Evolutionary conservation across 441 rosid species (phyloP).

Genomic region (Eutrema salsugineum): DNA sequence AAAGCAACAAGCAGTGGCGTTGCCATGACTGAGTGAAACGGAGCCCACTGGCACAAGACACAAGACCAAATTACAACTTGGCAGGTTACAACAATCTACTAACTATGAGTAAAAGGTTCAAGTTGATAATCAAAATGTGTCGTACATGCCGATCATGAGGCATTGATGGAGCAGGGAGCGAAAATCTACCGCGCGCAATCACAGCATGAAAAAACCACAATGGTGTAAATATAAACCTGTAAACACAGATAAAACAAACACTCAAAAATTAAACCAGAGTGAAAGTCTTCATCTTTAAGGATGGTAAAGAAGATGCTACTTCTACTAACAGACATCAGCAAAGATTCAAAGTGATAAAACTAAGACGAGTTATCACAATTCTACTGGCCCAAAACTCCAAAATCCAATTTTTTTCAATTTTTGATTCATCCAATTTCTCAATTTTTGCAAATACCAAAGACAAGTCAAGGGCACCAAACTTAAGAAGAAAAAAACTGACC

Average conservation of each 20-base stretch:
- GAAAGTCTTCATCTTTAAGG: neutral
- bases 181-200: conserved; percentile 64
- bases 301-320: neutral
- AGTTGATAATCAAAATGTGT: neutral
- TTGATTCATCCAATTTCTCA: neutral
- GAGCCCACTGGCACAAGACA: conserved; percentile 65
- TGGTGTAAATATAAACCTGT: conserved; percentile 60
- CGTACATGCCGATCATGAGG: conserved; percentile 65
- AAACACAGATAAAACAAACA: conserved; percentile 11
- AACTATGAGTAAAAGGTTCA: neutral
- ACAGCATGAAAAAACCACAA: conserved; percentile 61
- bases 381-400: neutral
- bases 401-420: neutral
- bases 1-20: conserved; percentile 62
- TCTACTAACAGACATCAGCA: neutral
- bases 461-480: conserved; percentile 16
- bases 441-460: conserved; percentile 1
- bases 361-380: neutral
- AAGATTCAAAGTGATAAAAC: neutral
- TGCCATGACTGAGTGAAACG: conserved; percentile 50
- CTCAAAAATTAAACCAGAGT: neutral
- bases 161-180: conserved; percentile 65
- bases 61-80: conserved; percentile 11
- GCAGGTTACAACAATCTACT: neutral
- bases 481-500: conserved; percentile 43